A percentile compares a stretch with the other conserved stretches of the same genome.
These are phyloP conservation scores for Fusarium lyarnte DNA, from an alignment of 2,329 filamentous ascomycete species.

Conservation along the genomic window DNA sequence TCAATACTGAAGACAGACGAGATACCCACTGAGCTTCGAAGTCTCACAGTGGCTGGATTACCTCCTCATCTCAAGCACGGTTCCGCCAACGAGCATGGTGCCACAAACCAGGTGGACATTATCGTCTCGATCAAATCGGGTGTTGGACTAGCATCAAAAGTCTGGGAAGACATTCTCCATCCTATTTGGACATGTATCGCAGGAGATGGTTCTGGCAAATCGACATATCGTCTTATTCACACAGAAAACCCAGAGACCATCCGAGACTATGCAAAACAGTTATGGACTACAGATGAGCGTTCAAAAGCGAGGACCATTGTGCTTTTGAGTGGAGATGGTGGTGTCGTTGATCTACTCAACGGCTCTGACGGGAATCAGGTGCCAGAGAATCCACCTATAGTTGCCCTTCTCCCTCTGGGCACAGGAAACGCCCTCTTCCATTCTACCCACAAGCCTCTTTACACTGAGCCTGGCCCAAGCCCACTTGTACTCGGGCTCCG, in stretches of 20 bases:
- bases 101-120: slow-evolving; percentile 61
- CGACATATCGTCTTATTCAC: slow-evolving; percentile 56
- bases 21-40: slow-evolving; percentile 50
- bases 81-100: slow-evolving; percentile 27
- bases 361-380: slow-evolving; percentile 50
- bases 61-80: slow-evolving; percentile 51
- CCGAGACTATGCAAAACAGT: slow-evolving; percentile 63
- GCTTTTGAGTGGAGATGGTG: slow-evolving; percentile 88
- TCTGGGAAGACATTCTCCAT: slow-evolving; percentile 65
- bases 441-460: slow-evolving; percentile 67
- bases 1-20: slow-evolving; percentile 43
- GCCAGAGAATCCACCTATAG: slow-evolving; percentile 48
- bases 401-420: slow-evolving; percentile 68
- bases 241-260: slow-evolving; percentile 74
- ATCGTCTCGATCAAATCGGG: slow-evolving; percentile 76
- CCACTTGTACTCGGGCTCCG: slow-evolving; percentile 61
- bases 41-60: slow-evolving; percentile 49
- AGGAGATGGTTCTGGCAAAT: neutral
- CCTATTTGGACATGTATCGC: slow-evolving; percentile 62
- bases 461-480: slow-evolving; percentile 52
- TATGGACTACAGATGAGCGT: slow-evolving; percentile 48
- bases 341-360: slow-evolving; percentile 84
- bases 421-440: slow-evolving; percentile 74
- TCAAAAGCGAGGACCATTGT: slow-evolving; percentile 66
- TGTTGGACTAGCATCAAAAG: slow-evolving; percentile 62